Evolutionary conservation across 129 eudicot genomes (phyloP).

Genomic region (Logfia minima): DNA sequence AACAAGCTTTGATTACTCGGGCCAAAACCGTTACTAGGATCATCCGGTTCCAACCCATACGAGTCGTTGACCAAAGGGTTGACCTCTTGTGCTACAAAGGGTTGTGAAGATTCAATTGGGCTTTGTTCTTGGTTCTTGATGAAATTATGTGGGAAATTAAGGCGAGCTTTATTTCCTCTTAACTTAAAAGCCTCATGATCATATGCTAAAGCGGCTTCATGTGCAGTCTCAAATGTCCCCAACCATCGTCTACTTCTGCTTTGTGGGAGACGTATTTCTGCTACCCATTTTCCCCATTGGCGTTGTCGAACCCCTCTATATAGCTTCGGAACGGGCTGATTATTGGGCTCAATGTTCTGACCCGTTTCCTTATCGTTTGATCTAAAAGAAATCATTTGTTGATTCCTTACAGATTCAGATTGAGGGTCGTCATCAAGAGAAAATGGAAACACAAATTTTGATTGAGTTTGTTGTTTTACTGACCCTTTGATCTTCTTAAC

Average conservation of each 20-base stretch:
- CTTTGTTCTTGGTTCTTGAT: slow-evolving; percentile 17
- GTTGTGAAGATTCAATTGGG: slow-evolving; percentile 7
- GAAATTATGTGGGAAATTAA: slow-evolving; percentile 47
- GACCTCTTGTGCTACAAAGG: slow-evolving; percentile 20
- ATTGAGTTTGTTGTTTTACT: slow-evolving; percentile 14
- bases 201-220: slow-evolving; percentile 50
- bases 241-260: slow-evolving; percentile 50
- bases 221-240: slow-evolving; percentile 41
- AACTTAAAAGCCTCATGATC: slow-evolving; percentile 50
- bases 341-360: background rate
- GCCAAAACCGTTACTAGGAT: slow-evolving; percentile 14
- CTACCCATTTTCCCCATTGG: slow-evolving; percentile 59
- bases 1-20: slow-evolving; percentile 20
- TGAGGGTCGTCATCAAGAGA: slow-evolving; percentile 30
- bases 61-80: slow-evolving; percentile 15
- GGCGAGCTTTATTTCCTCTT: slow-evolving; percentile 38
- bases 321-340: slow-evolving; percentile 24
- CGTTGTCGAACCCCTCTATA: slow-evolving; percentile 51
- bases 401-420: slow-evolving; percentile 22
- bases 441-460: slow-evolving; percentile 44
- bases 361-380: slow-evolving; percentile 2
- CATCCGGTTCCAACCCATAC: slow-evolving; percentile 4
- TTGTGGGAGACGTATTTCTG: slow-evolving; percentile 48
- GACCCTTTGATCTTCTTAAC: slow-evolving; percentile 23
- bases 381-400: slow-evolving; percentile 41